Evolutionary conservation across 1,284 basidiomycete species (phyloP).

Genomic region (Trametes hirsuta): DNA sequence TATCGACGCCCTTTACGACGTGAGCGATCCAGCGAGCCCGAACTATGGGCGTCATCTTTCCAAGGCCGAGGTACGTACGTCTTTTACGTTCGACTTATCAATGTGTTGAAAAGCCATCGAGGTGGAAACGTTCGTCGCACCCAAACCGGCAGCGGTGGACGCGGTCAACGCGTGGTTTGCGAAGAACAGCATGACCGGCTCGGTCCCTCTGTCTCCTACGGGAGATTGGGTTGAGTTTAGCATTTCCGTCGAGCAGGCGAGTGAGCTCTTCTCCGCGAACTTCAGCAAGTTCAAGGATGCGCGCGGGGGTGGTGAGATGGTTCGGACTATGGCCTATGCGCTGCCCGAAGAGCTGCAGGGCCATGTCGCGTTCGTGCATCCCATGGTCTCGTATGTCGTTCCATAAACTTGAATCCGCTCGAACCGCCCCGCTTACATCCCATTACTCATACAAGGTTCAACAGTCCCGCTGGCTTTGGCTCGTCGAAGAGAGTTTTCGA

Average conservation of each 20-base stretch:
- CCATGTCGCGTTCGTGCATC: conserved; percentile 41
- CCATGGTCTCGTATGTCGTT: conserved; percentile 31
- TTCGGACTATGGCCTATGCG: conserved; percentile 42
- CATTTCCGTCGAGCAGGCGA: conserved; percentile 41
- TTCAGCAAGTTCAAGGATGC: conserved; percentile 38
- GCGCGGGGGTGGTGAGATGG: conserved; percentile 28
- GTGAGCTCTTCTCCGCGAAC: conserved; percentile 35
- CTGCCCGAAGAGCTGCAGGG: conserved; percentile 36
- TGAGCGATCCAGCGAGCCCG: conserved; percentile 16
- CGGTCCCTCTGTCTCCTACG: too few relatives aligned
- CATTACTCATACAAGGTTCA: too few relatives aligned
- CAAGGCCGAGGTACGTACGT: conserved; percentile 1
- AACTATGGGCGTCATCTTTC: conserved; percentile 12
- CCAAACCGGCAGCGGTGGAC: too few relatives aligned
- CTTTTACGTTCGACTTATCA: not conserved
- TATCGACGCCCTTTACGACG: conserved; percentile 17
- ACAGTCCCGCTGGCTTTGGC: too few relatives aligned
- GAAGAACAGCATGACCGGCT: not conserved
- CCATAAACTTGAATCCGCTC: not conserved
- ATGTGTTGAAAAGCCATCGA: too few relatives aligned
- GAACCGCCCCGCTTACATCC: too few relatives aligned
- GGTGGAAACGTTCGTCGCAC: too few relatives aligned
- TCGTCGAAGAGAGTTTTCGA: too few relatives aligned
- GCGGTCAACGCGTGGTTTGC: too few relatives aligned
- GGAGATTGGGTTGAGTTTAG: conserved; percentile 45